A percentile compares a stretch with the other conserved stretches of the same genome.
Conservation (phyloP, 768 basidiomycete genomes). For the Leccinum uliginosum region DNA sequence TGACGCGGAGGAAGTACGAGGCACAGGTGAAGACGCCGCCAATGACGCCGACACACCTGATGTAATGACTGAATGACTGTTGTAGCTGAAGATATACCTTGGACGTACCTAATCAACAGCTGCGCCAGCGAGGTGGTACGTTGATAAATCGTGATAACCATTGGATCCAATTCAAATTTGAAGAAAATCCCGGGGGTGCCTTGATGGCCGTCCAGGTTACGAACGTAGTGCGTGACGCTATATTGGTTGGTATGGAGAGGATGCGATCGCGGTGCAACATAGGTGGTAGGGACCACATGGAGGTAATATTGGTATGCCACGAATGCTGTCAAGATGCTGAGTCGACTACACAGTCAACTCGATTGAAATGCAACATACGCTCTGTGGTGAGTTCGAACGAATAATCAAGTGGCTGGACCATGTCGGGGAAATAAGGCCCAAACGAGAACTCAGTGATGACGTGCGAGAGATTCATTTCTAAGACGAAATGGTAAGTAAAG, state of each 20-base stretch:
- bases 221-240: slow-evolving; percentile 89
- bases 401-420: slow-evolving; percentile 90
- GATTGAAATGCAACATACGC: slow-evolving; percentile 35
- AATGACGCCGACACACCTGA: slow-evolving; percentile 84
- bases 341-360: background rate
- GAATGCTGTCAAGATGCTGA: slow-evolving; percentile 50
- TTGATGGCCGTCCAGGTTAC: slow-evolving; percentile 64
- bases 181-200: slow-evolving; percentile 96
- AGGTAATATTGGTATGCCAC: slow-evolving; percentile 93
- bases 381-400: slow-evolving; percentile 72
- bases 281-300: slow-evolving; percentile 93
- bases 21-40: slow-evolving; percentile 88
- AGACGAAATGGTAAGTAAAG: background rate
- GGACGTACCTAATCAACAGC: slow-evolving; percentile 64
- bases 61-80: background rate
- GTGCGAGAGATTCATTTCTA: slow-evolving; percentile 96
- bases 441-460: slow-evolving; percentile 97
- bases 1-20: slow-evolving; percentile 68
- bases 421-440: slow-evolving; percentile 93
- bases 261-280: slow-evolving; percentile 64
- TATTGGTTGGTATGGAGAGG: slow-evolving; percentile 82
- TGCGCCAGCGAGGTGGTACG: slow-evolving; percentile 80
- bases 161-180: slow-evolving; percentile 95
- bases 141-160: slow-evolving; percentile 81
- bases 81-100: background rate